Base-by-base conservation (phyloP, 805 yeast genomes). In the Brettanomyces naardenensis region DNA sequence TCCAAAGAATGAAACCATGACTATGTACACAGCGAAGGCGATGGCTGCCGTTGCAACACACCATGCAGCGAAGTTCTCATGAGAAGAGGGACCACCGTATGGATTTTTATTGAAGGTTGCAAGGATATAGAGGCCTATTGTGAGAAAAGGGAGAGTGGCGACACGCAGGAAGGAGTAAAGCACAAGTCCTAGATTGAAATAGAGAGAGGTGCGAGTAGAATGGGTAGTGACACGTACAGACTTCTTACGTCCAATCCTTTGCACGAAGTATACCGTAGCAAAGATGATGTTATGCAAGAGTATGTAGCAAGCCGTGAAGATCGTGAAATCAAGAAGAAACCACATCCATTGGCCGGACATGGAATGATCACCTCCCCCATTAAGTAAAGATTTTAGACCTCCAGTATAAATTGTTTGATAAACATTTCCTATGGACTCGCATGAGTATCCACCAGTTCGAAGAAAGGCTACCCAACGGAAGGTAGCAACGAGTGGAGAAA, bases 381-480 rank as follows among this genome's bases (percentile, higher is more conserved):
- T 54, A 1, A 68, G 56, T 28, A 71, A 49, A 1, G 64, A 49
- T 31, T 58, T 58, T 21, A 73, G 56, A 0, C 75, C 75, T 15
- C 64, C 63, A 1, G 59, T 49, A 39, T 55, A 57, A 30, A 64
- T 54, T 0, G 75, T 69, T 31, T 62, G 51, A 42, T 70, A 68
- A 17, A 71, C 61, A 43, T 65, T 64, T 38, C 62, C 69, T 7
- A 36, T 35, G 6, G 45, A 35, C 3, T 31, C 10, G 4, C 44
- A 36, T 3, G 36, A 14, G 3, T 37, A 22, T 5, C 48, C 45
- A 14, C 38, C 28, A 5, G 40, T 19, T 18, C 47, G 23, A 25
- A 76, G 53, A n/a, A 80, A 55, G 1, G 77, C 71, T 30, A 71
- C 59, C 86, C 86, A 78, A 14, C 73, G 55, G 15, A 73, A 48